Evolutionary conservation across 176 grass and related monocot species (phyloP).

Genomic region (barley (Hordeum vulgare)): DNA sequence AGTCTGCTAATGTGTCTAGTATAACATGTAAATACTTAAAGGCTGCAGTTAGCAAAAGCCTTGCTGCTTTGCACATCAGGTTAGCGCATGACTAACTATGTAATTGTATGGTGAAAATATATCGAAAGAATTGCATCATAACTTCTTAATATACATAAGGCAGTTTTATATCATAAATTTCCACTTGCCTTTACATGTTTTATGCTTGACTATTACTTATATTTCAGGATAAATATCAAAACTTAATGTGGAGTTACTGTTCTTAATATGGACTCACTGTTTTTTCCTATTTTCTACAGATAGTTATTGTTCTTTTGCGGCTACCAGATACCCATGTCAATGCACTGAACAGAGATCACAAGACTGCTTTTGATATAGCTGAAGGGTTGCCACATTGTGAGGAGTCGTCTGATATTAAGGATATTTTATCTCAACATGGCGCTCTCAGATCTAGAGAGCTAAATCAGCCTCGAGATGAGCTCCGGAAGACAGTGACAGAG

Average conservation of each 20-base stretch:
- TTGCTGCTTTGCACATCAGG: neutral
- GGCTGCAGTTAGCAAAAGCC: neutral
- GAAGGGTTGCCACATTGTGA: slow-evolving; percentile 77
- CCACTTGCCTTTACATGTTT: neutral
- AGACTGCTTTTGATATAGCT: slow-evolving; percentile 92
- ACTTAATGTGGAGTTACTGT: neutral
- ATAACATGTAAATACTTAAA: neutral
- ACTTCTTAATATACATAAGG: neutral
- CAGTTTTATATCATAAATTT: slow-evolving; percentile 8
- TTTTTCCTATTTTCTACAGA: slow-evolving; percentile 42
- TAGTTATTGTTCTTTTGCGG: slow-evolving; percentile 73
- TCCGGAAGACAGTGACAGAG: slow-evolving; percentile 85
- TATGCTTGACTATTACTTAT: slow-evolving; percentile 1
- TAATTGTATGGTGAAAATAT: neutral
- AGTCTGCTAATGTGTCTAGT: neutral
- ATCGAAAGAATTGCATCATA: neutral
- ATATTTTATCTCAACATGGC: slow-evolving; percentile 70
- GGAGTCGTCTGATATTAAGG: slow-evolving; percentile 85
- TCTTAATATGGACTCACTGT: neutral
- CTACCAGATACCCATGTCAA: slow-evolving; percentile 97
- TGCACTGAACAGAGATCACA: slow-evolving; percentile 81
- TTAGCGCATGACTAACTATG: neutral
- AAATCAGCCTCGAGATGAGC: slow-evolving; percentile 91
- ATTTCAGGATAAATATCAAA: neutral
- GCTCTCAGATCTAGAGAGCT: slow-evolving; percentile 82